phyloP scores from a whole-genome alignment of 805 yeast species.

The Ogataea paraovalis region DNA sequence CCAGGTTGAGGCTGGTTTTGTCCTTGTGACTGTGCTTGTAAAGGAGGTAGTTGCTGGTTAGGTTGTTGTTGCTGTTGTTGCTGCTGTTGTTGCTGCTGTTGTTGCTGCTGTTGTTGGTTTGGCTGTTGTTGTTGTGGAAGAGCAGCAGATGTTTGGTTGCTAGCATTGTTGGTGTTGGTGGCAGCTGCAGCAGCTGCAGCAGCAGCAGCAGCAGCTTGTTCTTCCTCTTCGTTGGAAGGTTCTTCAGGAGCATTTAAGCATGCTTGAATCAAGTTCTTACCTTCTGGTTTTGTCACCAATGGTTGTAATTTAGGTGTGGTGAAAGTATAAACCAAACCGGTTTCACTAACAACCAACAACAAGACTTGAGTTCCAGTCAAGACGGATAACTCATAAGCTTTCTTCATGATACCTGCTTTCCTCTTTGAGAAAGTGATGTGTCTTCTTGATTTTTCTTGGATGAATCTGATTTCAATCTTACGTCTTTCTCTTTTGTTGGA shows the following conservation, averaged over 20 bases:
- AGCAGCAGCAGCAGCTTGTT: constrained; percentile 22
- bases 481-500: constrained; percentile 60
- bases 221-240: constrained; percentile 56
- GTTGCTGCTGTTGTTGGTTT: constrained; percentile 30
- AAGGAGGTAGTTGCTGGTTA: constrained; percentile 25
- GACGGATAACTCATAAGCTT: constrained; percentile 96
- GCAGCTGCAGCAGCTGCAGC: constrained; percentile 14
- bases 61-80: constrained; percentile 27
- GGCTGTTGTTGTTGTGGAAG: constrained; percentile 25
- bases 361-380: constrained; percentile 97
- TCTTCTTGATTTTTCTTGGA: constrained; percentile 95
- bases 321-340: constrained; percentile 97
- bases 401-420: constrained; percentile 98
- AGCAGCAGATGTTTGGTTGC: constrained; percentile 14
- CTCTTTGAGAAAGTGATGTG: constrained; percentile 97
- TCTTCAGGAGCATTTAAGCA: constrained; percentile 97
- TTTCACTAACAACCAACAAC: constrained; percentile 90
- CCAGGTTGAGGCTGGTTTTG: constrained; percentile 21
- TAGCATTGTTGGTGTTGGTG: constrained; percentile 8
- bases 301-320: constrained; percentile 99
- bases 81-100: constrained; percentile 33
- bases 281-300: constrained; percentile 94
- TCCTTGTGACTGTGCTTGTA: constrained; percentile 13
- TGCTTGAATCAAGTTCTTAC: constrained; percentile 93
- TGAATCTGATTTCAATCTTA: constrained; percentile 94